Base-by-base conservation (phyloP, 2,329 filamentous ascomycete genomes). In the Diaporthe citrichinensis region DNA sequence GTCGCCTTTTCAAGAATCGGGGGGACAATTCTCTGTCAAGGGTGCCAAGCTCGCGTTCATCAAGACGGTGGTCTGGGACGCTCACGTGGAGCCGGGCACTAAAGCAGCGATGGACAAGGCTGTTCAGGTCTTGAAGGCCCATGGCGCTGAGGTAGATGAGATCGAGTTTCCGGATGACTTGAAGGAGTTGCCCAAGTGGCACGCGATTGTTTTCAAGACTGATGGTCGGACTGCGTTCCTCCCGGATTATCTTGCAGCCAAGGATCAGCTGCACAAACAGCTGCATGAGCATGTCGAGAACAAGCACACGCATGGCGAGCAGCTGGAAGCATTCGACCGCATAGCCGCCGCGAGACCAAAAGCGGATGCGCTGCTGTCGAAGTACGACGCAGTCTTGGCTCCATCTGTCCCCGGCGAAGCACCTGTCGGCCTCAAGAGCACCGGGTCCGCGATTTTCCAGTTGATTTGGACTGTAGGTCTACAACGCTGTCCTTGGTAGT, bases 341-440 rank as follows among this genome's bases (percentile, higher is more conserved):
- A 86, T 90, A 25, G 89, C 90, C 0, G 84, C 84, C 0, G 82
- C 91, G 23, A 83, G 92, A 41, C 90, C 90, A 0, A 83, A 86
- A 25, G 86, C 90, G 5, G 92, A 93, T 78, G 83, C 81, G 2
- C 85, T 93, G 6, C 85, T 87, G 0, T 81, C 82, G 0, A 80
- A 82, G 23, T 93, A 92, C 75, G 87, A 85, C 20, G 90, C 89
- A 0, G 84, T 93, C 0, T 78, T 94, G 14, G 88, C 87, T 0
- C 91, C 92, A 0, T 92, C 90, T 78, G 89, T 88, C 0, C 79
- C 87, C 0, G 92, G 91, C 73, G 91, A 92, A 78, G 92, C 92
- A 0, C 91, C 92, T 0, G 74, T 86, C 0, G 91, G 91, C 0
- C 80, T 86, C 0, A 84, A 84, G 6, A 86, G 81, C 71, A 93